These are phyloP conservation scores for Polytolypa hystricis DNA, from an alignment of 2,329 filamentous ascomycete species.

Conservation along the genomic window DNA sequence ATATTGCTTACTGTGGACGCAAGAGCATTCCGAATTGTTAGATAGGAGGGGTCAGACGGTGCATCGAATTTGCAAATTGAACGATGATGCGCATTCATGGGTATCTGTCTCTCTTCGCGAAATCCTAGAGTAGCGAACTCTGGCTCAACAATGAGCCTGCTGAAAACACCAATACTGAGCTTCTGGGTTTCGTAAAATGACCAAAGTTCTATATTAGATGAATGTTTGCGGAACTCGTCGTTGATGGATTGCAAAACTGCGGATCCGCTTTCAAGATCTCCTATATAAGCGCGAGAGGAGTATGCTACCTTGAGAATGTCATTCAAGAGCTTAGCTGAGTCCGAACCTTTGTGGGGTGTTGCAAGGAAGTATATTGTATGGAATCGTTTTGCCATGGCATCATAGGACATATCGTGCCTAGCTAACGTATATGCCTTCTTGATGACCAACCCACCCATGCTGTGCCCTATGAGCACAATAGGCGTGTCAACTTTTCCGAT, in stretches of 20 bases:
- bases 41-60: conserved; percentile 29
- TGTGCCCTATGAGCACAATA: conserved; percentile 11
- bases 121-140: conserved; percentile 36
- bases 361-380: conserved; percentile 15
- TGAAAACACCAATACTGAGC: conserved; percentile 15
- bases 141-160: conserved; percentile 27
- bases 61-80: conserved; percentile 32
- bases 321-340: conserved; percentile 13
- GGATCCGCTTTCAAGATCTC: conserved; percentile 29
- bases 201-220: conserved; percentile 25
- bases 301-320: conserved; percentile 23
- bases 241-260: conserved; percentile 31
- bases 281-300: conserved; percentile 27
- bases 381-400: conserved; percentile 7
- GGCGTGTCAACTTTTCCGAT: conserved; percentile 3
- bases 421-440: conserved; percentile 8
- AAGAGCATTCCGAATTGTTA: conserved; percentile 14
- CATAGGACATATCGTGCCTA: conserved; percentile 2
- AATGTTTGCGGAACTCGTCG: conserved; percentile 34
- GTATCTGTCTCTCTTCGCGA: conserved; percentile 27
- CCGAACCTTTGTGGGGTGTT: conserved; percentile 17
- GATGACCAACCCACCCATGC: conserved; percentile 12
- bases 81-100: conserved; percentile 34
- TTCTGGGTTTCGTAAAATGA: conserved; percentile 39
- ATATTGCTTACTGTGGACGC: conserved; percentile 5